Base-by-base conservation (phyloP, 1,284 basidiomycete species). In the Filobasidium uniguttulatum region DNA sequence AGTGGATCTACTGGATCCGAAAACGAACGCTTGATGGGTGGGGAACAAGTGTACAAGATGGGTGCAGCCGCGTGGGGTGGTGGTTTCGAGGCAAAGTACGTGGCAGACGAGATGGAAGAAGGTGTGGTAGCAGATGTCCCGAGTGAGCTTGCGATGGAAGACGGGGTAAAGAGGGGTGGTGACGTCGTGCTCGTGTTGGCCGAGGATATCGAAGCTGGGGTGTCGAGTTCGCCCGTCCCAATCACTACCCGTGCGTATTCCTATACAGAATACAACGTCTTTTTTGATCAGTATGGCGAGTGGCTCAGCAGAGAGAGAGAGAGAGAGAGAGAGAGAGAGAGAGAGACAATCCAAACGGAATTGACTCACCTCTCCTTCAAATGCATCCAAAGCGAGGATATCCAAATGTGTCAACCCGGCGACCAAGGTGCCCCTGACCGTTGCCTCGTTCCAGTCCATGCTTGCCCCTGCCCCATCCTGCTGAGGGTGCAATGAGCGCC, bases 331-430 rank as follows among this genome's bases (percentile, higher is more conserved):
- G 3, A 85, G 77, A 5, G 60, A 59, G 33, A 73, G 65, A 36
- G 82, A 75, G 0, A 61, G 67, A 61, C 89, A 90, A 72, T 88
- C 81, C 85, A 89, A 54, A 10, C 43, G 34, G 15, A 17, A 17
- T 22, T 3, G 19, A 74, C 81, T 64, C 60, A 87, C 87, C 48
- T 76, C 62, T 15, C 83, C 85, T 67, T 91, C 88, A 55, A 89
- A 91, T 5, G 74, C 56, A 63, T 90, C 85, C 3, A 85, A 66
- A 3, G 75, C 67, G 3, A 59, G 59, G 1, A 88, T 69, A 58
- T 89, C 85, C 15, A 60, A 41, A 8, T 66, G 60, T 0, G 74
- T 77, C 41, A 88, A 69, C 1, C 85, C 84, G 0, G 64, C 64
- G 3, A 87, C 82, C 28, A 85, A 61, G 7, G 78, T 81, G 2